Evolutionary conservation across 805 yeast species (phyloP).

Genomic region (Sungouiozyma ichnusensis): DNA sequence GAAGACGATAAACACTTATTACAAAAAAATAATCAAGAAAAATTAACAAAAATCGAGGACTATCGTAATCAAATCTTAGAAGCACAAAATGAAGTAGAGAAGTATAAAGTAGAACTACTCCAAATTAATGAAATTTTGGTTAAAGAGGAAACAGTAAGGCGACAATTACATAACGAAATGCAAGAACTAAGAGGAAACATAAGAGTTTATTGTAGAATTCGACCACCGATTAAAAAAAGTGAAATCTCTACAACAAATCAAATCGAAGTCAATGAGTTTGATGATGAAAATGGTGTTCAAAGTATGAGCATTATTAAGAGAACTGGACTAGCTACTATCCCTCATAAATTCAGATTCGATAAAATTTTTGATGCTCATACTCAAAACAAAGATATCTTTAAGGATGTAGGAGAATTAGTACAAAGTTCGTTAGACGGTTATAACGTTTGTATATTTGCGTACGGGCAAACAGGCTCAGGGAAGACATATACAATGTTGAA

Average conservation of each 20-base stretch:
- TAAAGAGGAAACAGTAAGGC: conserved; percentile 43
- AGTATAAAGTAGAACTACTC: conserved; percentile 25
- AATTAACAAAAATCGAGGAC: conserved; percentile 7
- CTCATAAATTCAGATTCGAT: conserved; percentile 54
- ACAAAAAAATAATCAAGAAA: conserved; percentile 18
- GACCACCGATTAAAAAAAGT: conserved; percentile 39
- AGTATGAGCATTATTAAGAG: conserved; percentile 14
- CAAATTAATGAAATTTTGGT: conserved; percentile 31
- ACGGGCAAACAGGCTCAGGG: conserved; percentile 96
- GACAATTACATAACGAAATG: conserved; percentile 58
- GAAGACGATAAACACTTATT: conserved; percentile 17
- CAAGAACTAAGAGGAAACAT: conserved; percentile 90
- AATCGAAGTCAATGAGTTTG: conserved; percentile 24
- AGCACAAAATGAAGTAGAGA: conserved; percentile 12
- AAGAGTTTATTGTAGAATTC: conserved; percentile 76
- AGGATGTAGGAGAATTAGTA: conserved; percentile 75
- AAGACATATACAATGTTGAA: conserved; percentile 86
- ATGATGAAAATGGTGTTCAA: conserved; percentile 22
- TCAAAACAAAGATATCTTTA: conserved; percentile 57
- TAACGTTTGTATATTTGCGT: conserved; percentile 89
- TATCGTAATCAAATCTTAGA: conserved; percentile 1
- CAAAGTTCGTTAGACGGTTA: conserved; percentile 82
- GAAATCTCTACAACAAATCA: conserved; percentile 19
- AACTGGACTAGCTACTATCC: not conserved
- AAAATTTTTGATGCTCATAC: conserved; percentile 51